Evolutionary conservation across 2,329 filamentous ascomycete genomes (phyloP), one percentile per base, ranked within the genome.

Genomic region (Ophiostoma ulmi): DNA sequence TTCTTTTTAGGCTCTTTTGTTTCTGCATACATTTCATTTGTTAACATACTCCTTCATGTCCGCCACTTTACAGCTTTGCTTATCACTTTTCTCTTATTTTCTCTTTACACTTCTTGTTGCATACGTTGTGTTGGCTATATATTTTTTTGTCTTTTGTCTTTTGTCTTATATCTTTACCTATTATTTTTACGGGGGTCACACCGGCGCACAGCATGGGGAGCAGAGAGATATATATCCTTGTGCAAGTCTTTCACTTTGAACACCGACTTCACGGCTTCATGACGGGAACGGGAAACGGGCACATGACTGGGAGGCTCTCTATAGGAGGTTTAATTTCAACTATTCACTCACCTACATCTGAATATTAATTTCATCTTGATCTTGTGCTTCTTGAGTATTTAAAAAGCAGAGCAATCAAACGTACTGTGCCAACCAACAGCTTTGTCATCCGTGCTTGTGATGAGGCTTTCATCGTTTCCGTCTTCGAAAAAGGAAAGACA

Each of bases 191-290:
- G 31, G 61, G 70, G 58, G 41, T 67, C 52, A 39, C 38, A 69
- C 63, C 52, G 72, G 73, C 73, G 73, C 72, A 73, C 72, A 71
- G 72, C 73, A 74, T 71, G 35, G 72, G 64, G 70, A 71, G 31
- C 70, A 31, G 31, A 63, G 68, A 72, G 2, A 58, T 72, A 72
- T 71, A 71, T 69, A 71, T 70, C 58, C 68, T 64, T 63, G 66
- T 71, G 70, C 63, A 36, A 65, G 63, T 13, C 36, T 70, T 38
- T 66, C 48, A 41, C 65, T 48, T 52, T 61, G 48, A 68, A 69
- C 38, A 61, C 48, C 63, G 67, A 35, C 31, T 39, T 52, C 26
- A 26, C 44, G 64, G 69, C 41, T 72, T 72, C 66, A 52, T 63
- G 52, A 72, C n/a, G 36, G 71, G 66, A 69, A 71, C 38, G 41